Evolutionary conservation across 305 asterid species (phyloP).

Genomic region (Fraxinus nigra): DNA sequence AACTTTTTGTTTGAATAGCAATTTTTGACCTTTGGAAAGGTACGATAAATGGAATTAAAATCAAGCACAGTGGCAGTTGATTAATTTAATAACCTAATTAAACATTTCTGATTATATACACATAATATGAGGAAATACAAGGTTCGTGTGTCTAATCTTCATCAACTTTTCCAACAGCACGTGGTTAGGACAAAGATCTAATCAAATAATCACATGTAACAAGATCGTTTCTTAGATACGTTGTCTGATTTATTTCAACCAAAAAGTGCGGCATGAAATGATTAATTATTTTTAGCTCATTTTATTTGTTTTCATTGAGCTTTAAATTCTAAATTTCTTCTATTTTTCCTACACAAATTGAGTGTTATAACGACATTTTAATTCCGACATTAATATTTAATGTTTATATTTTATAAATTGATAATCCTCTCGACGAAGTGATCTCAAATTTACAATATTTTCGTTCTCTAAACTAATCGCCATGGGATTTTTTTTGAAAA

Average conservation of each 20-base stretch:
- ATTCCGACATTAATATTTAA: too few species aligned
- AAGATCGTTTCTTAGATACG: background rate
- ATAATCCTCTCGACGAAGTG: background rate
- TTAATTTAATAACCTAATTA: background rate
- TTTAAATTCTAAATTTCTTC: background rate
- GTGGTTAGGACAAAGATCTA: background rate
- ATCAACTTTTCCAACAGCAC: background rate
- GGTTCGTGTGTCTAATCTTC: background rate
- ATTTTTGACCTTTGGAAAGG: background rate
- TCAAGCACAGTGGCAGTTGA: background rate
- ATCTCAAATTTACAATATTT: background rate
- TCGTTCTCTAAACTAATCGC: background rate
- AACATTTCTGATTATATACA: background rate
- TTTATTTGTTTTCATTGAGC: background rate
- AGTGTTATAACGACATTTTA: background rate
- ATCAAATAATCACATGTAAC: slow-evolving; percentile 4
- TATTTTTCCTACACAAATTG: background rate
- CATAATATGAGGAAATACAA: background rate
- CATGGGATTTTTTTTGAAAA: background rate
- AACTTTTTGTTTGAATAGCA: too few species aligned
- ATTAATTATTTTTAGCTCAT: background rate
- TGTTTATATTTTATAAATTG: background rate
- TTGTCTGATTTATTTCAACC: slow-evolving; percentile 16
- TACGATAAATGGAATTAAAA: background rate
- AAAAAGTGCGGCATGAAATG: background rate